phyloP scores from a whole-genome alignment of 208 protist genomes.

The Porcisia deanei region DNA sequence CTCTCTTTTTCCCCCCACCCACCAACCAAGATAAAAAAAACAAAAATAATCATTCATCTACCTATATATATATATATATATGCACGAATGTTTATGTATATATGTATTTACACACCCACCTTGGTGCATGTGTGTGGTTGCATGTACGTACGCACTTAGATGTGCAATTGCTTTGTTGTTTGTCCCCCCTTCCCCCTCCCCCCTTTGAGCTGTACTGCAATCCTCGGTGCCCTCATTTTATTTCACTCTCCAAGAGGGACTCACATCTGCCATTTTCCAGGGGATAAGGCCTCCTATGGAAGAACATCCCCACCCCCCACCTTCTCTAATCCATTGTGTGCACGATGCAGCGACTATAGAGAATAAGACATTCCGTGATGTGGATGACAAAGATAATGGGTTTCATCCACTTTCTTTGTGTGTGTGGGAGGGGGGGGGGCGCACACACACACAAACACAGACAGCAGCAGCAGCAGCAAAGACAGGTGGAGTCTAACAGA shows the following conservation, averaged over 20 bases:
- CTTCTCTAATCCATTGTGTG: too few relatives aligned
- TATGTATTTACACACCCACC: not conserved
- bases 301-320: too few relatives aligned
- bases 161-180: not conserved
- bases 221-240: not conserved
- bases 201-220: not conserved
- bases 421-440: too few relatives aligned
- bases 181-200: not conserved
- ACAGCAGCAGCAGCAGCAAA: not conserved
- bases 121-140: not conserved
- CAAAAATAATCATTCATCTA: not conserved
- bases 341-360: too few relatives aligned
- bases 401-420: too few relatives aligned
- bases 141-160: not conserved
- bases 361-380: too few relatives aligned
- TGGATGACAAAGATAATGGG: too few relatives aligned
- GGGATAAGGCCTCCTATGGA: too few relatives aligned
- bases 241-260: too few relatives aligned
- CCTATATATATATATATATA: not conserved
- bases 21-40: not conserved
- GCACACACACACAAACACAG: not conserved
- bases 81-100: not conserved
- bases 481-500: not conserved
- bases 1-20: not conserved
- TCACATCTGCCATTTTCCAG: too few relatives aligned